Conservation (phyloP, 805 yeast species). For the Zygosaccharomyces kombuchaensis region DNA sequence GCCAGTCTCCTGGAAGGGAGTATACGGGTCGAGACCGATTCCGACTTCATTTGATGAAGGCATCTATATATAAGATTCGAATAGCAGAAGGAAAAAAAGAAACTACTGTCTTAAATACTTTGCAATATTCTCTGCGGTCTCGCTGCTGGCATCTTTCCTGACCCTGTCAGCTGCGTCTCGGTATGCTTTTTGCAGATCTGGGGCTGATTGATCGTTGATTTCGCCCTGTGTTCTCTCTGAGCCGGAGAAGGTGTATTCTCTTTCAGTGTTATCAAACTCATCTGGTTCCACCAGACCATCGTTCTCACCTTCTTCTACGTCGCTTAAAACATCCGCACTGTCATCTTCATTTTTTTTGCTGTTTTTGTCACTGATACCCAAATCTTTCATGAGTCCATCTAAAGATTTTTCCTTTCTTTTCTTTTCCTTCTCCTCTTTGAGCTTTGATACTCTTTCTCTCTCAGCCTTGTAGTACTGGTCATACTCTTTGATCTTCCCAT, state of each 20-base stretch:
- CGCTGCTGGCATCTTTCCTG: constrained; percentile 56
- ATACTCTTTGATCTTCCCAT: constrained; percentile 75
- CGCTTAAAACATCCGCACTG: constrained; percentile 49
- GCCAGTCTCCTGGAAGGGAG: constrained; percentile 82
- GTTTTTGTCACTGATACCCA: constrained; percentile 54
- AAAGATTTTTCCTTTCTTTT: constrained; percentile 67
- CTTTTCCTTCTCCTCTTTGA: constrained; percentile 73
- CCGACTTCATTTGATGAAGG: constrained; percentile 76
- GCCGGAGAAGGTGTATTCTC: constrained; percentile 70
- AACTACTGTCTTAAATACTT: constrained; percentile 48
- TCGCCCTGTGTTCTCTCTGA: constrained; percentile 59
- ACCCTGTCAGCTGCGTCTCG: constrained; percentile 65
- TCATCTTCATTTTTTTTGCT: constrained; percentile 40
- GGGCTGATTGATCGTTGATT: constrained; percentile 41
- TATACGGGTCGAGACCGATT: constrained; percentile 68
- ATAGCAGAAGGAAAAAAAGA: background rate
- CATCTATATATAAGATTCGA: constrained; percentile 39
- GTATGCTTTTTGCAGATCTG: constrained; percentile 60
- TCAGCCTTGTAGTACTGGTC: constrained; percentile 78
- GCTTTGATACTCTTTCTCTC: constrained; percentile 72
- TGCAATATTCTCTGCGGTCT: constrained; percentile 71
- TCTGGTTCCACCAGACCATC: constrained; percentile 42
- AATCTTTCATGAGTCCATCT: constrained; percentile 74
- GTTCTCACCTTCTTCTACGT: constrained; percentile 39
- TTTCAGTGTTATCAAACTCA: constrained; percentile 51